Evolutionary conservation across 805 yeast species (phyloP).

Genomic region (Cephaloascus albidus): DNA sequence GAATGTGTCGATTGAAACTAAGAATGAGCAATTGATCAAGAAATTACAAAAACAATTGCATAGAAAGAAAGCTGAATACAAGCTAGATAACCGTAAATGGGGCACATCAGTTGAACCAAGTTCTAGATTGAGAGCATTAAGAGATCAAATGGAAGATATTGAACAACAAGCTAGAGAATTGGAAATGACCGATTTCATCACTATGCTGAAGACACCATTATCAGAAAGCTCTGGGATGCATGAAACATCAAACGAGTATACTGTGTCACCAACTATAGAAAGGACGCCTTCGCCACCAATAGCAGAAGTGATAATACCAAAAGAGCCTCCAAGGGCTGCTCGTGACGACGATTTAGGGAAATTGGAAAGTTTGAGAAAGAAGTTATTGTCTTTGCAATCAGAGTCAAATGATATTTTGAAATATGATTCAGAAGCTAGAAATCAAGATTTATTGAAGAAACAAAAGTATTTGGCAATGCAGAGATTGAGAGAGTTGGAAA

Average conservation of each 20-base stretch:
- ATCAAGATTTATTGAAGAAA: slow-evolving; percentile 46
- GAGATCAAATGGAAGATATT: slow-evolving; percentile 78
- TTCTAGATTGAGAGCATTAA: slow-evolving; percentile 58
- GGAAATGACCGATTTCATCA: slow-evolving; percentile 75
- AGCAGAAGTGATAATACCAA: background rate
- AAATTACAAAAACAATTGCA: slow-evolving; percentile 36
- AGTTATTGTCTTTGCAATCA: slow-evolving; percentile 52
- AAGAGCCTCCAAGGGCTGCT: slow-evolving; percentile 28
- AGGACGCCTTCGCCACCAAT: background rate
- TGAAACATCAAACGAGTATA: slow-evolving; percentile 5
- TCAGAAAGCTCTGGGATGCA: slow-evolving; percentile 2
- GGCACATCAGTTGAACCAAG: slow-evolving; percentile 65
- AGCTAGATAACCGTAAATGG: slow-evolving; percentile 32
- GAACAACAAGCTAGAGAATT: slow-evolving; percentile 79
- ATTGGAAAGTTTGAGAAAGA: slow-evolving; percentile 44
- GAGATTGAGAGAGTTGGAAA: slow-evolving; percentile 62
- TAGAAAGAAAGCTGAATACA: slow-evolving; percentile 36
- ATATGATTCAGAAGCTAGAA: slow-evolving; percentile 40
- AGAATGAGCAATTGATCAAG: slow-evolving; percentile 25
- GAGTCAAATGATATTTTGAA: slow-evolving; percentile 74
- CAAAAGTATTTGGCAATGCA: slow-evolving; percentile 63
- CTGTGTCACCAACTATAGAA: background rate
- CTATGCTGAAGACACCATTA: slow-evolving; percentile 3
- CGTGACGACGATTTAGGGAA: slow-evolving; percentile 45
- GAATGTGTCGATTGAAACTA: slow-evolving; percentile 10